A percentile compares a stretch with the other conserved stretches of the same genome.
Evolutionary conservation across 2,329 filamentous ascomycete species (phyloP).

Genomic region (Trichoderma sp.): DNA sequence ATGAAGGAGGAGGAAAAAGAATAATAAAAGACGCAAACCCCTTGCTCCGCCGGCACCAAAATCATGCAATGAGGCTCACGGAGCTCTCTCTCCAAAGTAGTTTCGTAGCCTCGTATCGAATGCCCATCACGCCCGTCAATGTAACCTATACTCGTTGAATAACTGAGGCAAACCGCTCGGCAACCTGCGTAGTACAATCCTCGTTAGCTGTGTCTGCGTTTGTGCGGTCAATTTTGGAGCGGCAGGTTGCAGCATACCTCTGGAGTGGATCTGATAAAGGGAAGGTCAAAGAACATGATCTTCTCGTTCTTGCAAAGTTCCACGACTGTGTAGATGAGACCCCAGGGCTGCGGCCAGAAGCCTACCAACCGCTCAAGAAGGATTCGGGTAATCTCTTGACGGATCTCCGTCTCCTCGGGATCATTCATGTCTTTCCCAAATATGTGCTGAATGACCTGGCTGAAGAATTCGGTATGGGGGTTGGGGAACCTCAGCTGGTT

Average conservation of each 20-base stretch:
- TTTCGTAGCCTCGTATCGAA: constrained; percentile 24
- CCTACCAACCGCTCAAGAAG: constrained; percentile 85
- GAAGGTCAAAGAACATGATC: constrained; percentile 89
- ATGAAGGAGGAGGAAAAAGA: neutral
- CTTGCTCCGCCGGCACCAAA: constrained; percentile 14
- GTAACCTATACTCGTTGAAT: constrained; percentile 40
- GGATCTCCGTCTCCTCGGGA: constrained; percentile 77
- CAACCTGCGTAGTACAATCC: constrained; percentile 36
- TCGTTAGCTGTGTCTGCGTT: neutral
- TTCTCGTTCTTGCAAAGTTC: constrained; percentile 90
- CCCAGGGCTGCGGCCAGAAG: constrained; percentile 94
- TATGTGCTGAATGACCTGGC: constrained; percentile 78
- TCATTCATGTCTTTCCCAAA: constrained; percentile 76
- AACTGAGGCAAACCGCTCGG: constrained; percentile 43
- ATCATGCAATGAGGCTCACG: constrained; percentile 15
- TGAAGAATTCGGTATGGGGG: constrained; percentile 90
- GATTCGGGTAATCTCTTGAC: constrained; percentile 87
- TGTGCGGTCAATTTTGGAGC: neutral
- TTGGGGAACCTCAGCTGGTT: constrained; percentile 93
- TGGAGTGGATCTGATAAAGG: constrained; percentile 86
- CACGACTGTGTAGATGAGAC: constrained; percentile 81
- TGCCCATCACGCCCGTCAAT: constrained; percentile 4
- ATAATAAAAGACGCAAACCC: neutral
- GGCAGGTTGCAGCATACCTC: constrained; percentile 61
- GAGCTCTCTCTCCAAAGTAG: constrained; percentile 7